Conservation (phyloP, 371 early-diverging fungal species). For the Apophysomyces variabilis region DNA sequence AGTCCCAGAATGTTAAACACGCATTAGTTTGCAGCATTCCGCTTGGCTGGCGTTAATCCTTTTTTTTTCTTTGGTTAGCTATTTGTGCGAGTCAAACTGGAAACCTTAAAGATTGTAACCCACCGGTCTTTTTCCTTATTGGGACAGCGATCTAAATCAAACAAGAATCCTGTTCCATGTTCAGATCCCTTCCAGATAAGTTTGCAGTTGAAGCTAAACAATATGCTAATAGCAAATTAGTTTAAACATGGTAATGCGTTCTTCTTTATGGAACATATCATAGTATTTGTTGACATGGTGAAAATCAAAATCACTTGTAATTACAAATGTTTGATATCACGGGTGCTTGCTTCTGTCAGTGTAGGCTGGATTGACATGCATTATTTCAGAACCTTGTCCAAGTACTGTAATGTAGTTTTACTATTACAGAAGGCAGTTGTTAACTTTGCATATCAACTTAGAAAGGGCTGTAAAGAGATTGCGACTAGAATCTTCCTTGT, state of each 20-base stretch:
- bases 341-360: slow-evolving; percentile 6
- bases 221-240: background rate
- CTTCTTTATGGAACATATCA: background rate
- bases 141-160: background rate
- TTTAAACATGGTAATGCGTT: slow-evolving; percentile 3
- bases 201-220: background rate
- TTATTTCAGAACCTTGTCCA: background rate
- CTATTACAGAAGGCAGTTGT: no score
- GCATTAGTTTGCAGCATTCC: no score
- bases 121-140: background rate
- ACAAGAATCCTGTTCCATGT: background rate
- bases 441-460: no score
- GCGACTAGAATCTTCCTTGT: background rate
- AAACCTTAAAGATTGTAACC: background rate
- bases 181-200: background rate
- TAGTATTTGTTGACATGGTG: slow-evolving; percentile 5
- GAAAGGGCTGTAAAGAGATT: no score
- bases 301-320: slow-evolving; percentile 2
- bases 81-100: background rate
- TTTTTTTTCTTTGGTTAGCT: background rate
- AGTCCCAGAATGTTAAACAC: no score
- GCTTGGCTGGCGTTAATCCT: no score
- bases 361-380: slow-evolving; percentile 3
- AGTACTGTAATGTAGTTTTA: no score
- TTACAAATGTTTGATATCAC: background rate